Evolutionary conservation across 1,139 yeast genomes (phyloP), one percentile per base, ranked within the genome.

Genomic region (Zygosaccharomyces sapae): DNA sequence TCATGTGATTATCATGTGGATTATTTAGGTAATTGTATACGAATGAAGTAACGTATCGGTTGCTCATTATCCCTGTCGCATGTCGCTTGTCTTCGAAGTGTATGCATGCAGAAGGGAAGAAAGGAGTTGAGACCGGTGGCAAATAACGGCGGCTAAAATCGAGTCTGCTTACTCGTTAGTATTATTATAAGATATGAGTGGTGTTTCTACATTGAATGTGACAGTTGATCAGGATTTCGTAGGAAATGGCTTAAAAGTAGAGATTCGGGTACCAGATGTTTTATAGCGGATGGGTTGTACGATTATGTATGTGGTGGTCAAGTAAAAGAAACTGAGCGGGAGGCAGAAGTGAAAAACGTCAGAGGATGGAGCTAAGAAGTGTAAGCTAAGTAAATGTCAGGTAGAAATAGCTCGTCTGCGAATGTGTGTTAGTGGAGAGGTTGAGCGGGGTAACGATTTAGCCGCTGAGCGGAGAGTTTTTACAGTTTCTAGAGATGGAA

Each of bases 401-500:
- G 30, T 27, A 2, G 2, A 27, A 12, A 27, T 27, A 27, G 30
- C n/a, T 10, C 30, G n/a, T 4, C 12, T 27, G 8, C 4, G 9
- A 4, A 4, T 27, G 30, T 12, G n/a, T 27, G 8, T n/a, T 22
- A n/a, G 24, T 12, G 7, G n/a, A 10, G 24, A 13, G 9, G 27
- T 13, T 6, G 16, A n/a, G n/a, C n/a, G n/a, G n/a, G n/a, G n/a
- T n/a, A n/a, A 16, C 20, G 29, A 9, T 22, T n/a, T 24, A 37
- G 30, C 40, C 40, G 40, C 40, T 16, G 40, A 37, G 13, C 19
- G n/a, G n/a, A 9, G 31, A 1, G 40, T 25, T 30, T 9, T 5
- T 22, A 9, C 40, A 37, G 2, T 37, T 37, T 37, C 20, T 37
- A 8, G 40, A 37, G 20, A 25, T 37, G 40, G 40, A 37, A 10